phyloP scores from a whole-genome alignment of 176 grass and related monocot genomes.

The Urochloa ruziziensis region DNA sequence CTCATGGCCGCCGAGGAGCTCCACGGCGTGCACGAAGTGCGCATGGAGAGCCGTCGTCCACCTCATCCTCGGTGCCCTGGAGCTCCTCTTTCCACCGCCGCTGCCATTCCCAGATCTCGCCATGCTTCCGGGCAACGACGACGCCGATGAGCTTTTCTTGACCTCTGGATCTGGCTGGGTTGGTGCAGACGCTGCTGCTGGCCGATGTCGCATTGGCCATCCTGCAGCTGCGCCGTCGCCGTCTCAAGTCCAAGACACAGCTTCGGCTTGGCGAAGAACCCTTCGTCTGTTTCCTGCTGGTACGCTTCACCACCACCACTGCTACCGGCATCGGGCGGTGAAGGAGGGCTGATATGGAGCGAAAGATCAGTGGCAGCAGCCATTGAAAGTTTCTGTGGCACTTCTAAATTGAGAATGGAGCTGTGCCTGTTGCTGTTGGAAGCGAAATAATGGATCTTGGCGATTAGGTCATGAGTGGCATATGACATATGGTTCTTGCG shows the following conservation, averaged over 20 bases:
- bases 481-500: slow-evolving; percentile 63
- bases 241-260: slow-evolving; percentile 56
- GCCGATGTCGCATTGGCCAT: not conserved
- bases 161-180: slow-evolving; percentile 63
- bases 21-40: slow-evolving; percentile 88
- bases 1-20: slow-evolving; percentile 95
- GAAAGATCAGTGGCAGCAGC: slow-evolving; percentile 57
- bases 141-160: slow-evolving; percentile 51
- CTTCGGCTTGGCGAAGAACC: slow-evolving; percentile 39
- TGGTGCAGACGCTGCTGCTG: slow-evolving; percentile 36
- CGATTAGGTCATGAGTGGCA: slow-evolving; percentile 92
- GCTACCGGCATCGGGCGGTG: slow-evolving; percentile 8
- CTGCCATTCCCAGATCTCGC: slow-evolving; percentile 31
- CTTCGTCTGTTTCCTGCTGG: slow-evolving; percentile 27
- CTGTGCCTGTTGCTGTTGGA: slow-evolving; percentile 21
- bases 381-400: slow-evolving; percentile 9
- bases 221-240: not conserved
- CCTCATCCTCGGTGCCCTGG: slow-evolving; percentile 89
- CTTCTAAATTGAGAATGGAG: not conserved
- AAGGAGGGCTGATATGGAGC: slow-evolving; percentile 75
- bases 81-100: slow-evolving; percentile 57
- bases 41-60: slow-evolving; percentile 95
- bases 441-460: slow-evolving; percentile 39
- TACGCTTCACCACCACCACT: slow-evolving; percentile 15
- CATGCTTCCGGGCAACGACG: not conserved